These are phyloP conservation scores for Phytopythium vexans DNA, from an alignment of 352 stramenopile species.

Conservation along the genomic window DNA sequence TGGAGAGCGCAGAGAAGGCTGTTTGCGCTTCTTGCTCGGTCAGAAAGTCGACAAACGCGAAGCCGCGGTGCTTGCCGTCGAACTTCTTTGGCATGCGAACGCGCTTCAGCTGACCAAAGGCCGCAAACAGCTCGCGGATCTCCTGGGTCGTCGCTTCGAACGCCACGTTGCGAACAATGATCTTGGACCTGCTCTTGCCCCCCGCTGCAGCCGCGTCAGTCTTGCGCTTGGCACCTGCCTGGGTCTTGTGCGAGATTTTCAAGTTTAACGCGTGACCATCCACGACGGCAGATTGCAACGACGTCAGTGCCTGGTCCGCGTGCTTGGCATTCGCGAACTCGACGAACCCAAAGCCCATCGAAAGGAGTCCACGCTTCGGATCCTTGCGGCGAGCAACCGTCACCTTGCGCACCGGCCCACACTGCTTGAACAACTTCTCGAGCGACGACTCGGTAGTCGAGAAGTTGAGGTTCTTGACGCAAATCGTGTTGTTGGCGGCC, in stretches of 20 bases:
- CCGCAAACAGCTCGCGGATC: conserved; percentile 95
- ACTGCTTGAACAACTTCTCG: conserved; percentile 61
- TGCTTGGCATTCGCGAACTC: conserved; percentile 91
- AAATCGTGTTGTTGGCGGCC: conserved; percentile 88
- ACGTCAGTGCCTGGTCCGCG: conserved; percentile 81
- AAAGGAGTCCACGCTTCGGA: conserved; percentile 83
- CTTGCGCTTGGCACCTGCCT: conserved; percentile 44
- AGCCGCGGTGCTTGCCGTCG: conserved; percentile 96
- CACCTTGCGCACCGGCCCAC: conserved; percentile 80
- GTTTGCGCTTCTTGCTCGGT: conserved; percentile 94
- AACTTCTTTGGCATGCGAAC: conserved; percentile 99
- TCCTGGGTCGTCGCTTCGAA: conserved; percentile 98
- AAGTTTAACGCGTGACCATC: conserved; percentile 95
- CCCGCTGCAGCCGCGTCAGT: conserved; percentile 14
- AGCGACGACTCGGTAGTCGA: conserved; percentile 90
- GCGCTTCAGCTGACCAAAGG: conserved; percentile 97
- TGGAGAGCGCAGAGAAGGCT: conserved; percentile 90
- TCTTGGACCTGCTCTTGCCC: conserved; percentile 88
- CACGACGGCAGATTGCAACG: conserved; percentile 83
- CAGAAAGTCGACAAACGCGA: conserved; percentile 98
- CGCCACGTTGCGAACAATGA: conserved; percentile 98
- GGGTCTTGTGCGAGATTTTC: conserved; percentile 91
- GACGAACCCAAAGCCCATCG: conserved; percentile 99
- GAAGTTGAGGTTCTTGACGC: conserved; percentile 99
- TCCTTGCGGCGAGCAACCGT: conserved; percentile 84